Base-by-base conservation (phyloP, 2,329 filamentous ascomycete species). In the Clarireedia paspali region DNA sequence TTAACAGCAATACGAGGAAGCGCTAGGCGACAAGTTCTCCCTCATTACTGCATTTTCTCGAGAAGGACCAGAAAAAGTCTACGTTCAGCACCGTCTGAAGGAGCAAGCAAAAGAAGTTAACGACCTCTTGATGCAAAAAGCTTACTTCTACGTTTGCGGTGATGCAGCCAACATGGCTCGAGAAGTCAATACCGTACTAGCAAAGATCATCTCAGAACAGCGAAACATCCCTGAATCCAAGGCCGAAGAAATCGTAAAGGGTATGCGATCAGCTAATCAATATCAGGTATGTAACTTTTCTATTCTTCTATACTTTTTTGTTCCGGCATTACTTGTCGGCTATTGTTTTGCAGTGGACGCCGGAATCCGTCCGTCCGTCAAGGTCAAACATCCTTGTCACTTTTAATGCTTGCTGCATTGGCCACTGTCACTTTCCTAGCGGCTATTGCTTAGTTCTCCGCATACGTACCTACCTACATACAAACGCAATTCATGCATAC, bases 91-190 rank as follows among this genome's bases (percentile, higher is more conserved):
- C 73, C 82, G 88, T 60, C 80, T 99, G 59, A 87, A 88, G 74
- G 89, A 97, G 72, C 80, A 85, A 50, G 85, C 88, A 57, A 81
- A 88, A 66, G 84, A 96, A 66, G 80, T 99, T 74, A 92, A 95
- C 73, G 85, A 92, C 62, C 82, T 99, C 1, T 79, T 99, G 9
- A 79, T 87, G 63, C 79, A 91, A 72, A 88, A 91, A 71, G 94
- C 90, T 5, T 96, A 94, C 74, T 91, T 99, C 72, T 99, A 99
- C 71, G 92, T 99, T 57, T 99, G 95, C 67, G 94, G 94, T 74
- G 94, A 99, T 70, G 95, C 95, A 0, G 89, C 94, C 56, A 91
- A 96, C 76, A 96, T 96, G 91, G 91, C 91, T 47, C 85, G 91
- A 57, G 91, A 95, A 71, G 91, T 96, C 67, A 96, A 95, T 71